These are phyloP conservation scores for Tolypocladium amazonense DNA, from an alignment of 2,329 filamentous ascomycete genomes.

Conservation along the genomic window DNA sequence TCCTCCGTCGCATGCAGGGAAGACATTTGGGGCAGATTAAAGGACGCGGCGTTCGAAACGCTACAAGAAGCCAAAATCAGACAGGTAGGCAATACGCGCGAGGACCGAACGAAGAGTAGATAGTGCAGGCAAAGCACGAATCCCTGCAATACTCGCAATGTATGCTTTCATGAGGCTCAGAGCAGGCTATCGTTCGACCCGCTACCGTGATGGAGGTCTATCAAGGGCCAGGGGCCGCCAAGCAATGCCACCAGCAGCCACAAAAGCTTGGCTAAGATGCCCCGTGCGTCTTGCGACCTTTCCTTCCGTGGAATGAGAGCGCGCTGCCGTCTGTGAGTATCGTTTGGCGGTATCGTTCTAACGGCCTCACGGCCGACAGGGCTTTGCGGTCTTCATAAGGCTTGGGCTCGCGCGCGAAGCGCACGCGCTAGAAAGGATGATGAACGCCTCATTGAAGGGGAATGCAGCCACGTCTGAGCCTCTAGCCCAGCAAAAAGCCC, in stretches of 20 bases:
- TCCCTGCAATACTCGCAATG: not conserved
- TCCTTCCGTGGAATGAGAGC: not conserved
- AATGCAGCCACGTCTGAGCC: slow-evolving; percentile 2
- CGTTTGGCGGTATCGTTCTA: not conserved
- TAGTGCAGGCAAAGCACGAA: not conserved
- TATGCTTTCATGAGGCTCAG: not conserved
- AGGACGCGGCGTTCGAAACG: not conserved
- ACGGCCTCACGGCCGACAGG: not conserved
- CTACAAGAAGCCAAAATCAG: not conserved
- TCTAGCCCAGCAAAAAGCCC: slow-evolving; percentile 5
- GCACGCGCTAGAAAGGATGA: not conserved
- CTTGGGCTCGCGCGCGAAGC: not conserved
- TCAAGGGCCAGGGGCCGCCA: not conserved
- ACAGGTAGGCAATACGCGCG: not conserved
- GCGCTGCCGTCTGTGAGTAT: not conserved
- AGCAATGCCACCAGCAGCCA: not conserved
- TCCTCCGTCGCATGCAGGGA: not conserved
- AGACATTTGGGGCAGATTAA: not conserved
- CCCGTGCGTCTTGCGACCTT: not conserved
- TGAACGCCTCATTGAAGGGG: slow-evolving; percentile 3
- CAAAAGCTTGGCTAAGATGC: not conserved
- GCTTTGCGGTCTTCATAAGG: not conserved
- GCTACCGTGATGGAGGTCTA: not conserved
- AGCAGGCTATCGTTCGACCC: not conserved
- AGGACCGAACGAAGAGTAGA: not conserved